Percentiles rank a stretch among this genome's conserved stretches.
Evolutionary conservation across 108 stramenopile species (phyloP).

Genomic region (Stephanodiscus minutulus): DNA sequence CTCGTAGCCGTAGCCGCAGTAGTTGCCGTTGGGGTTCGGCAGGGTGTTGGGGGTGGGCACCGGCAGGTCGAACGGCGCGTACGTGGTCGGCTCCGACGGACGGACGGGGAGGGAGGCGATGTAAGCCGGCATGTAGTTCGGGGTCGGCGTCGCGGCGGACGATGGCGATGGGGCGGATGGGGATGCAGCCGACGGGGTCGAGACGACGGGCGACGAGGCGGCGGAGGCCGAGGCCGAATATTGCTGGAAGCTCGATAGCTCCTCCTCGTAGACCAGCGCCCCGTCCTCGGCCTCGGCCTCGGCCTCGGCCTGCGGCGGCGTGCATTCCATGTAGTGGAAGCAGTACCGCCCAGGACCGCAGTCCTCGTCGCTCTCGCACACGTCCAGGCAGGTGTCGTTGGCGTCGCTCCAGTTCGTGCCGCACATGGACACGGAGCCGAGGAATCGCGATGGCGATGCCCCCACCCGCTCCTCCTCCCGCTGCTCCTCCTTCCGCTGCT

Average conservation of each 20-base stretch:
- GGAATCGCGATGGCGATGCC: too few species aligned
- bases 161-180: too few species aligned
- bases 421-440: slow-evolving; percentile 20
- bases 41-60: slow-evolving; percentile 30
- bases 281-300: too few species aligned
- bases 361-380: slow-evolving; percentile 38
- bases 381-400: slow-evolving; percentile 29
- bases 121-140: slow-evolving; percentile 17
- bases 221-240: too few species aligned
- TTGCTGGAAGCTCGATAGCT: slow-evolving; percentile 4
- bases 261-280: not conserved
- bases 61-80: slow-evolving; percentile 31
- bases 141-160: too few species aligned
- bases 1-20: slow-evolving; percentile 51
- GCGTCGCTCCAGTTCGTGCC: slow-evolving; percentile 42
- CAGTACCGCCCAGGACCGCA: slow-evolving; percentile 41
- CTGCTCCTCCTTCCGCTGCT: too few species aligned
- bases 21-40: slow-evolving; percentile 40
- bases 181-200: too few species aligned
- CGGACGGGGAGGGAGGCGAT: slow-evolving; percentile 27
- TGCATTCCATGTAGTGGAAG: slow-evolving; percentile 41
- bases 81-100: slow-evolving; percentile 12
- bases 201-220: too few species aligned
- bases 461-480: too few species aligned
- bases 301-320: slow-evolving; percentile 4